Evolutionary conservation across 2,329 filamentous ascomycete genomes (phyloP).

Genomic region (Diaporthe ilicicola): DNA sequence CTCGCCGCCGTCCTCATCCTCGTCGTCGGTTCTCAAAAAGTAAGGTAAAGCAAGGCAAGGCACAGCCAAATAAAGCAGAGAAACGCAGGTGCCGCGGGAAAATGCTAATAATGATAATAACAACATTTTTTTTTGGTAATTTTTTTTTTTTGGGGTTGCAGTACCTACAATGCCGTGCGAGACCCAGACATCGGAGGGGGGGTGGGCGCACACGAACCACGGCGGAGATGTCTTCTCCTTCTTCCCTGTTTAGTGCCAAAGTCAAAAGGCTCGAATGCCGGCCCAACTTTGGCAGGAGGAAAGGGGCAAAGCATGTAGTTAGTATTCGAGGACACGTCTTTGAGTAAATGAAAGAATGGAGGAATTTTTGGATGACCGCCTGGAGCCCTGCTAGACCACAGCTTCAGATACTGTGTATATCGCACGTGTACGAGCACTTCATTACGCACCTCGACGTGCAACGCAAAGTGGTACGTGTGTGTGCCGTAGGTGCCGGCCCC

Average conservation of each 20-base stretch:
- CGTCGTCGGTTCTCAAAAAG: neutral
- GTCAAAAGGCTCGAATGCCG: conserved; percentile 16
- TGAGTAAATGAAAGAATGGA: too few species aligned
- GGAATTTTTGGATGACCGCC: neutral
- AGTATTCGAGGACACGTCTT: too few species aligned
- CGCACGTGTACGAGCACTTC: neutral
- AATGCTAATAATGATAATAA: neutral
- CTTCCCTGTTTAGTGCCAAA: conserved; percentile 23
- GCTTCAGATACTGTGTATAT: neutral
- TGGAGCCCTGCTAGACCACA: neutral
- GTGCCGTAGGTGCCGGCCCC: neutral
- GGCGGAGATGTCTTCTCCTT: conserved; percentile 8
- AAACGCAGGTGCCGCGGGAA: neutral
- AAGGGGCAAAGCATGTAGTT: conserved; percentile 13
- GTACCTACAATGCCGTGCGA: neutral
- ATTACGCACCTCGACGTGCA: neutral
- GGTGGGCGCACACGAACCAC: conserved; percentile 19
- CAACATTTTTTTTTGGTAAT: neutral
- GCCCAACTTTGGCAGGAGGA: neutral
- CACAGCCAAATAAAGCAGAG: neutral
- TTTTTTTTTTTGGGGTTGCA: too few species aligned
- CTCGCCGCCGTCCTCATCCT: conserved; percentile 14
- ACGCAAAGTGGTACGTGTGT: neutral
- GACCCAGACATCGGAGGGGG: neutral
- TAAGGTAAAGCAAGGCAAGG: neutral